A percentile compares a stretch with the other conserved stretches of the same genome.
Conservation (phyloP, 176 grass and related monocot genomes). For the Melocanna baccifera region DNA sequence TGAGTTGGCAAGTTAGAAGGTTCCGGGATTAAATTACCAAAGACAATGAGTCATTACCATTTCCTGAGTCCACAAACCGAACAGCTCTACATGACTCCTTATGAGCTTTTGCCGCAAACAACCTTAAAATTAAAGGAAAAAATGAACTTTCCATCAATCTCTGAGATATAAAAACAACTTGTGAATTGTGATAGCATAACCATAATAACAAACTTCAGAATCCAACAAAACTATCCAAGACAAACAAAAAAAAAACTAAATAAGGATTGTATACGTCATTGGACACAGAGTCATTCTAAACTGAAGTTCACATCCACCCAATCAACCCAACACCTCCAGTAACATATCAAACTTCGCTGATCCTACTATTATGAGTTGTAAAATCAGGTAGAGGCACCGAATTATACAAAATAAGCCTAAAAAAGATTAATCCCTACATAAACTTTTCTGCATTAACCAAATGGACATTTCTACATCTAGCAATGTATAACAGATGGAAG, state of each 20-base stretch:
- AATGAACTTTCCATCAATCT: neutral
- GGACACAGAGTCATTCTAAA: neutral
- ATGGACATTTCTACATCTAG: neutral
- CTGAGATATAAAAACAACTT: neutral
- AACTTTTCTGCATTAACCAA: neutral
- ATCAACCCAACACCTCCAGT: neutral
- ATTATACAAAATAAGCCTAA: neutral
- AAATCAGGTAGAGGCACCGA: neutral
- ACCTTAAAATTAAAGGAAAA: conserved; percentile 15
- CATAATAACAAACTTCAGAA: neutral
- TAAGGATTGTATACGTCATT: neutral
- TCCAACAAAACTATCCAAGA: neutral
- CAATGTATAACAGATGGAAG: neutral
- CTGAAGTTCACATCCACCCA: neutral
- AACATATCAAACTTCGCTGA: neutral
- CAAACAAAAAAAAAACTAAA: neutral
- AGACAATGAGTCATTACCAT: conserved; percentile 43
- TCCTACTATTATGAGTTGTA: neutral
- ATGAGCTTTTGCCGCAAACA: conserved; percentile 45
- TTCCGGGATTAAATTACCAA: neutral
- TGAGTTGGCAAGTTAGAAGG: neutral
- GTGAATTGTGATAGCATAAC: neutral
- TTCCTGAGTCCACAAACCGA: conserved; percentile 79
- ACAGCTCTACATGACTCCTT: conserved; percentile 81
- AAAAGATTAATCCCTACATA: neutral